Evolutionary conservation across 768 basidiomycete genomes (phyloP).

Genomic region (Psilocybe sp.): DNA sequence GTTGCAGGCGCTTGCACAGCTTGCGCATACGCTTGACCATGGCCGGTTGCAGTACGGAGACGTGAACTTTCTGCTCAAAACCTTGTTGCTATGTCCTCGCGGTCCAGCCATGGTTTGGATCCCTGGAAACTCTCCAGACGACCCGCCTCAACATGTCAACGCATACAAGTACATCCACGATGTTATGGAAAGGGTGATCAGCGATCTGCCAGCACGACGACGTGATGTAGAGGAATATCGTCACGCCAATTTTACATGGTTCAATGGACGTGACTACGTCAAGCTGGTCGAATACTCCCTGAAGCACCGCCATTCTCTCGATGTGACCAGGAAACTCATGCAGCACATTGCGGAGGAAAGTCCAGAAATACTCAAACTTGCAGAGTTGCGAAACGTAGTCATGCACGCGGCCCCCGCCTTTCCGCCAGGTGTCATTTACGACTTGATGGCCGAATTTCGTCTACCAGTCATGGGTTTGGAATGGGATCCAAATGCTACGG

Average conservation of each 20-base stretch:
- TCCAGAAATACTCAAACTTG: not conserved
- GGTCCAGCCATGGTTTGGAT: conserved; percentile 38
- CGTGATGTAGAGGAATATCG: conserved; percentile 3
- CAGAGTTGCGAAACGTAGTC: conserved; percentile 39
- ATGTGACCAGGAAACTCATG: conserved; percentile 56
- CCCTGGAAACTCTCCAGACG: conserved; percentile 15
- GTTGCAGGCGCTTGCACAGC: conserved; percentile 60
- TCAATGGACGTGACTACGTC: conserved; percentile 40
- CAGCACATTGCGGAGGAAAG: conserved; percentile 34
- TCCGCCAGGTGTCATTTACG: no score
- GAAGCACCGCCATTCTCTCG: conserved; percentile 51
- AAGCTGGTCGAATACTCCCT: conserved; percentile 66
- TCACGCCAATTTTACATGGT: not conserved
- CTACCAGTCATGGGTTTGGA: no score
- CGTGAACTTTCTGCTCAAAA: conserved; percentile 42
- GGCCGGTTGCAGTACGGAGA: conserved; percentile 43
- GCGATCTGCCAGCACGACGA: conserved; percentile 23
- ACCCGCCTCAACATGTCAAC: conserved; percentile 25
- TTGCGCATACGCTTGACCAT: conserved; percentile 50
- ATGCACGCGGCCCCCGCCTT: no score
- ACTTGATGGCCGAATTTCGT: no score
- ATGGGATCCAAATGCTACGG: no score
- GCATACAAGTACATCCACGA: conserved; percentile 49
- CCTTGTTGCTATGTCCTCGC: conserved; percentile 46
- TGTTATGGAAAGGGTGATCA: conserved; percentile 40